phyloP scores from a whole-genome alignment of 768 basidiomycete species.

The Russula vinacea region DNA sequence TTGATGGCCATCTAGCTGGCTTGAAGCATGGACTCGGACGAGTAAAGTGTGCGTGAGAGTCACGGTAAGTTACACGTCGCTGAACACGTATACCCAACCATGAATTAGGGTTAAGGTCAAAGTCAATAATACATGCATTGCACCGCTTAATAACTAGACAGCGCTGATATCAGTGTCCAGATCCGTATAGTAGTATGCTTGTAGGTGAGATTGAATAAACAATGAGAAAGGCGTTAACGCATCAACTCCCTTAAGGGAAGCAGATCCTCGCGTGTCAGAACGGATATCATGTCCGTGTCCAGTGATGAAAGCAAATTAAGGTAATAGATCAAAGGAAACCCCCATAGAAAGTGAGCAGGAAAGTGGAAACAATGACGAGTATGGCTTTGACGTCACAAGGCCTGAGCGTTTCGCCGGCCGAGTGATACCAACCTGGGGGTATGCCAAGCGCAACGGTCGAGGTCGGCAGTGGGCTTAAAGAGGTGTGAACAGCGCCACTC shows the following conservation, averaged over 20 bases:
- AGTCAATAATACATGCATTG: constrained; percentile 2
- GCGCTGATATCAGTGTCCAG: background rate
- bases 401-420: background rate
- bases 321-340: constrained; percentile 16
- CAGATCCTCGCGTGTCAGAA: background rate
- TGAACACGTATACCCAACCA: constrained; percentile 23
- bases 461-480: constrained; percentile 47
- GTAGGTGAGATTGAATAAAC: constrained; percentile 9
- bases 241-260: background rate
- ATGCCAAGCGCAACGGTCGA: constrained; percentile 56
- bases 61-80: constrained; percentile 13
- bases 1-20: constrained; percentile 33
- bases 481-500: constrained; percentile 51
- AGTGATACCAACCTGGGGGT: constrained; percentile 49
- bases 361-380: constrained; percentile 9
- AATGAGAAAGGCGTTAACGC: background rate
- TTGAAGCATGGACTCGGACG: constrained; percentile 25
- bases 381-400: background rate
- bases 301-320: constrained; percentile 4
- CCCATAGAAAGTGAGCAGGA: constrained; percentile 2
- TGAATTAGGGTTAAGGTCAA: constrained; percentile 21
- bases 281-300: background rate
- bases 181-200: constrained; percentile 15
- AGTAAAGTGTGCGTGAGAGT: background rate
- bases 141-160: background rate